Evolutionary conservation across 1,139 yeast genomes (phyloP).

Genomic region (Blastobotrys buckinghamii): DNA sequence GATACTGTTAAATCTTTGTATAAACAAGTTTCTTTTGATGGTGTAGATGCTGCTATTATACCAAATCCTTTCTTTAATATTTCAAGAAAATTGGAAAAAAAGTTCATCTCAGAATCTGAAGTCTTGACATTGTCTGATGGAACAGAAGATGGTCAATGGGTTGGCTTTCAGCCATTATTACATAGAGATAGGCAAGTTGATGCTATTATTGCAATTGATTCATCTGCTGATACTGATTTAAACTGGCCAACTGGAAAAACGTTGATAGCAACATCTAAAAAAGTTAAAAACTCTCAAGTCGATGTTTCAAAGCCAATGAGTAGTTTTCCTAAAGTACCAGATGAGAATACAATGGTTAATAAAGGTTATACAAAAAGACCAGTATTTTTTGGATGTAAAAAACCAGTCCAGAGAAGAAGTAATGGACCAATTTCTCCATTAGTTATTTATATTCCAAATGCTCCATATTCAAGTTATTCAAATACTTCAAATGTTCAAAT

Average conservation of each 20-base stretch:
- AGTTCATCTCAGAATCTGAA: background rate
- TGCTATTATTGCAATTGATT: constrained; percentile 75
- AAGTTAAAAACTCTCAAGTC: constrained; percentile 42
- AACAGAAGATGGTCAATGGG: constrained; percentile 75
- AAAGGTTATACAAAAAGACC: constrained; percentile 43
- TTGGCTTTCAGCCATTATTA: constrained; percentile 72
- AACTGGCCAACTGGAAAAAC: constrained; percentile 67
- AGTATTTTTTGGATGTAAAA: constrained; percentile 79
- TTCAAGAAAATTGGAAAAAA: background rate
- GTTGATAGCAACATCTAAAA: constrained; percentile 46
- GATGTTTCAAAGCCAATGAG: constrained; percentile 29
- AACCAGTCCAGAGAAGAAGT: constrained; percentile 2
- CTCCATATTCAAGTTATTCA: constrained; percentile 59
- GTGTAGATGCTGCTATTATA: constrained; percentile 57
- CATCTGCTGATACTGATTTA: constrained; percentile 67
- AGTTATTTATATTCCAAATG: constrained; percentile 72
- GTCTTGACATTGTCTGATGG: constrained; percentile 55
- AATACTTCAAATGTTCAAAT: constrained; percentile 71
- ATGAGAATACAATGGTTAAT: constrained; percentile 43
- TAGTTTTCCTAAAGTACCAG: constrained; percentile 86
- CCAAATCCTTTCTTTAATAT: constrained; percentile 63
- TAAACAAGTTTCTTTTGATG: constrained; percentile 16
- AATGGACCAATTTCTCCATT: constrained; percentile 52
- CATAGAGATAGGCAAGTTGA: constrained; percentile 71
- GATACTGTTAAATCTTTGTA: background rate